A percentile compares a stretch with the other conserved stretches of the same genome.
Evolutionary conservation across 257 asterid species (phyloP).

Genomic region (Solanum pennellii): DNA sequence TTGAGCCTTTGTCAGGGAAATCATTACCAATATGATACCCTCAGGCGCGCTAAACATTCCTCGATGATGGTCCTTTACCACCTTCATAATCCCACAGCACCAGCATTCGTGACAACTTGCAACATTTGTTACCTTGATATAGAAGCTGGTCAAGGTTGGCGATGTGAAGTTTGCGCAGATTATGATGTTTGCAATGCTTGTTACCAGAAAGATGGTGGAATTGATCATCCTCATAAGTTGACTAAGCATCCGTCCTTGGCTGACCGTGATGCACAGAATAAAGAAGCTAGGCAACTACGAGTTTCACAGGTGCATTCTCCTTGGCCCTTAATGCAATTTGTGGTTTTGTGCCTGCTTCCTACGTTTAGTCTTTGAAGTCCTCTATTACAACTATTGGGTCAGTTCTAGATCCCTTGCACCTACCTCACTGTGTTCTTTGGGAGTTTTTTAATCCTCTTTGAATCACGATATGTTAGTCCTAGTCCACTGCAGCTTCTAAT

Average conservation of each 20-base stretch:
- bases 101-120: constrained; percentile 80
- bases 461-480: neutral
- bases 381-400: neutral
- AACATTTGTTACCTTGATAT: constrained; percentile 62
- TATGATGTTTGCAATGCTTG: constrained; percentile 86
- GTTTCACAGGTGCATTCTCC: constrained; percentile 57
- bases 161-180: constrained; percentile 90
- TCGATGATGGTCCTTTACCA: constrained; percentile 98
- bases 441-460: neutral
- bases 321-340: neutral
- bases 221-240: constrained; percentile 79
- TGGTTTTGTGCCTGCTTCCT: neutral
- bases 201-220: constrained; percentile 75
- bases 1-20: constrained; percentile 97
- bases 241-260: constrained; percentile 66
- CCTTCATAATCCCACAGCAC: constrained; percentile 98
- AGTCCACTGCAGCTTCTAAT: neutral
- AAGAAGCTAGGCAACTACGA: constrained; percentile 83
- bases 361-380: neutral
- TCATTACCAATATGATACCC: constrained; percentile 96
- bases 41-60: constrained; percentile 96
- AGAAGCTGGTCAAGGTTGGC: constrained; percentile 99
- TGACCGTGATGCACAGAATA: constrained; percentile 84
- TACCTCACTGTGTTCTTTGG: neutral
- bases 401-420: neutral